Evolutionary conservation across 768 basidiomycete genomes (phyloP).

Genomic region (Trametes maxima): DNA sequence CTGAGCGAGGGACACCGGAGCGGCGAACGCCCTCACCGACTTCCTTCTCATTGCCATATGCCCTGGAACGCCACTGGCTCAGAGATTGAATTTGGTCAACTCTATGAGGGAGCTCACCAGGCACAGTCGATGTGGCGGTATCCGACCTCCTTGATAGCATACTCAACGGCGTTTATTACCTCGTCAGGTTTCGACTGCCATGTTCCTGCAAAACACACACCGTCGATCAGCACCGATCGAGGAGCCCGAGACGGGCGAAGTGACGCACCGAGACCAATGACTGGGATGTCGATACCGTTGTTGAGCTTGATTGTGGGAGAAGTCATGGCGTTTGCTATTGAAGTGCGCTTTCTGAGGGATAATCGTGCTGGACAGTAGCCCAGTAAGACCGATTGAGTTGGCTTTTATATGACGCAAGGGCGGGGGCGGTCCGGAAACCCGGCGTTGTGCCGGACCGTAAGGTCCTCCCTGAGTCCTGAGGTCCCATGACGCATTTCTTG

Average conservation of each 20-base stretch:
- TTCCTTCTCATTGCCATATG: slow-evolving; percentile 77
- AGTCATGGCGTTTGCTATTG: slow-evolving; percentile 9
- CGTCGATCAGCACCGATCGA: slow-evolving; percentile 9
- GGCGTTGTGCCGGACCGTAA: slow-evolving; percentile 12
- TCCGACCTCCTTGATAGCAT: slow-evolving; percentile 71
- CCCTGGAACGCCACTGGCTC: slow-evolving; percentile 38
- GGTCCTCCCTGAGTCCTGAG: neutral
- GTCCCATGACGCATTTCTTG: neutral
- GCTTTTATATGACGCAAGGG: slow-evolving; percentile 7
- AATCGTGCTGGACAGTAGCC: neutral
- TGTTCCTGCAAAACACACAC: slow-evolving; percentile 57
- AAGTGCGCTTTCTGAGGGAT: neutral
- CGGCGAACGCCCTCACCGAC: slow-evolving; percentile 80
- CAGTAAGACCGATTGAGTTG: neutral
- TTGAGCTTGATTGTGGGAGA: slow-evolving; percentile 59
- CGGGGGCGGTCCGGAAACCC: slow-evolving; percentile 3
- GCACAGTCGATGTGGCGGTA: slow-evolving; percentile 82
- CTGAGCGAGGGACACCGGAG: slow-evolving; percentile 74
- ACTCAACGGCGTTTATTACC: slow-evolving; percentile 68
- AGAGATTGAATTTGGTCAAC: neutral
- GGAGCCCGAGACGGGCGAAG: neutral
- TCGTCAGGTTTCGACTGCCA: slow-evolving; percentile 81
- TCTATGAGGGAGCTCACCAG: slow-evolving; percentile 35
- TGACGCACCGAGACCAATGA: slow-evolving; percentile 56
- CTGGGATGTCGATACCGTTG: slow-evolving; percentile 57